Evolutionary conservation across 31 red algal genomes (phyloP).

Genomic region (Bonnemaisonia californica): DNA sequence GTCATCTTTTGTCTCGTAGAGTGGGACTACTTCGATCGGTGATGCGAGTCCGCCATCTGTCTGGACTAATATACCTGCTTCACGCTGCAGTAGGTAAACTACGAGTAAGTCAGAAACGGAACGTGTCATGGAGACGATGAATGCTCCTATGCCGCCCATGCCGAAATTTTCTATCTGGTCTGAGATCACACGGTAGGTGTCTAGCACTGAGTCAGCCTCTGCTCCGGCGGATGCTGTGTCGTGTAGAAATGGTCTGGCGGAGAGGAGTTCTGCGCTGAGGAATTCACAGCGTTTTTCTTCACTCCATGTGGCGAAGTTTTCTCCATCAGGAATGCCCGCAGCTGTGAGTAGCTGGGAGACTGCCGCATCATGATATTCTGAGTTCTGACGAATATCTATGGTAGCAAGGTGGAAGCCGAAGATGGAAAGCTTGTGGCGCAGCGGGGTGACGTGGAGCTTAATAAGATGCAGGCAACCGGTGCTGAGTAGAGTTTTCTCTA

Average conservation of each 20-base stretch:
- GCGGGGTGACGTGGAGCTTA: background rate
- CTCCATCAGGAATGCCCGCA: constrained; percentile 38
- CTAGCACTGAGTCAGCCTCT: constrained; percentile 51
- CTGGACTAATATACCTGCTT: no score
- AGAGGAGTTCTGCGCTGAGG: constrained; percentile 40
- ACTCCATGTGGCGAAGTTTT: constrained; percentile 30
- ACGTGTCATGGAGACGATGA: constrained; percentile 84
- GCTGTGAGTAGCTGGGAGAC: constrained; percentile 53
- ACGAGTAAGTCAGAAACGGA: constrained; percentile 64
- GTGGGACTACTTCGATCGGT: constrained; percentile 49
- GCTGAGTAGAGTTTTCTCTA: background rate
- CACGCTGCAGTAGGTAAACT: constrained; percentile 68
- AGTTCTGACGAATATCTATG: constrained; percentile 75
- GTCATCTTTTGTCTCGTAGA: constrained; percentile 60
- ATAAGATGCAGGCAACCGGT: background rate
- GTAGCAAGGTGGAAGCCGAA: constrained; percentile 74
- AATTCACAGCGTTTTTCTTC: constrained; percentile 57
- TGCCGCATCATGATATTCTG: constrained; percentile 61
- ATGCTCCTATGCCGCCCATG: constrained; percentile 60
- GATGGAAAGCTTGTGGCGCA: background rate
- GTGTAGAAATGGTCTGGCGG: constrained; percentile 53
- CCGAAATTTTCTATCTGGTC: no score
- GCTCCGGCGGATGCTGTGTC: constrained; percentile 3
- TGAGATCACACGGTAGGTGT: constrained; percentile 19
- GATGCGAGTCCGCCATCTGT: background rate